Conservation (phyloP, 2,329 filamentous ascomycete species). For the Pochonia chlamydosporia region DNA sequence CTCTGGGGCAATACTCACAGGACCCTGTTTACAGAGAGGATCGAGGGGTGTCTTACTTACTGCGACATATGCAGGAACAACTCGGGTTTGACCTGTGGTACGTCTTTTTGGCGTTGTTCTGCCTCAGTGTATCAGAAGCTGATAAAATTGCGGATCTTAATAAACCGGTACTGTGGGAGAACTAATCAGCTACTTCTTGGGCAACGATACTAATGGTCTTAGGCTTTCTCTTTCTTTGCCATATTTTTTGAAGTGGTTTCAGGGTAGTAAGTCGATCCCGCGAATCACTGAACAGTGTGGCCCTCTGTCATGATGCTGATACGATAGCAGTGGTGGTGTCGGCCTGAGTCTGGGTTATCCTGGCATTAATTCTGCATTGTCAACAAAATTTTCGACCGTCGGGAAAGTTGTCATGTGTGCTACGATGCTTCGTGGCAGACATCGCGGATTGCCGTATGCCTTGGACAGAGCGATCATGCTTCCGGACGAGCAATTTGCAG, state of each 20-base stretch:
- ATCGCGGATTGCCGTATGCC: background rate
- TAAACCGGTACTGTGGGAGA: background rate
- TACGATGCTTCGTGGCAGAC: background rate
- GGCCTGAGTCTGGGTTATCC: background rate
- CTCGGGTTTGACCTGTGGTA: conserved; percentile 37
- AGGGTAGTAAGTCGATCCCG: background rate
- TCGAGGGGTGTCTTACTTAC: conserved; percentile 21
- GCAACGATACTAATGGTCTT: no score
- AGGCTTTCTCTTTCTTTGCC: background rate
- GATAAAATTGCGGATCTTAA: background rate
- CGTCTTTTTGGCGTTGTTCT: conserved; percentile 25
- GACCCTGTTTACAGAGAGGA: conserved; percentile 22
- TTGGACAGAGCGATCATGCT: background rate
- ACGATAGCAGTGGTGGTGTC: background rate
- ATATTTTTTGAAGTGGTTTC: background rate
- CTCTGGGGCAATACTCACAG: conserved; percentile 51
- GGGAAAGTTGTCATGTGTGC: background rate
- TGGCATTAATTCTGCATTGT: background rate
- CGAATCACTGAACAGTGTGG: no score
- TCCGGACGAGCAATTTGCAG: background rate
- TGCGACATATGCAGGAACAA: conserved; percentile 30
- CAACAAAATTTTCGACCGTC: background rate
- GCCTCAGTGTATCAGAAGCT: background rate
- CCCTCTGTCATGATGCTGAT: background rate
- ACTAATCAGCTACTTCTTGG: no score